Conservation (phyloP, 495 filamentous ascomycete genomes). For the Podospora sp. region DNA sequence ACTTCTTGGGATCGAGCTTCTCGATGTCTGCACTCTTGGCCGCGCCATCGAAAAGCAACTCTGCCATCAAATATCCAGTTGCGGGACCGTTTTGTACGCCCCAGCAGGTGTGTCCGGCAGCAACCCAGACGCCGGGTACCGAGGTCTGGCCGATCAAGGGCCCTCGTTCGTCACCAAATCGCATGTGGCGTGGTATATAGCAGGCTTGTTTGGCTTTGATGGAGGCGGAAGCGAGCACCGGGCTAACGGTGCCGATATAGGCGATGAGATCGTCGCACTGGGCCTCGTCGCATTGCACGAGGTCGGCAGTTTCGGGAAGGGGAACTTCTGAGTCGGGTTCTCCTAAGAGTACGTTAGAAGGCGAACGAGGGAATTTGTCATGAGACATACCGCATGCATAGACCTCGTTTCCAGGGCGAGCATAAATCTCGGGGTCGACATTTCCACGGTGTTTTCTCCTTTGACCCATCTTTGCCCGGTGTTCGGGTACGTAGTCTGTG, state of each 20-base stretch:
- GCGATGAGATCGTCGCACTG: slow-evolving; percentile 89
- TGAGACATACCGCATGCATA: slow-evolving; percentile 71
- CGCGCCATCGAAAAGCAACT: slow-evolving; percentile 79
- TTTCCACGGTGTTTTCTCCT: slow-evolving; percentile 59
- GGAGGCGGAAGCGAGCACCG: slow-evolving; percentile 73
- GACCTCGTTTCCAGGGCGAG: slow-evolving; percentile 82
- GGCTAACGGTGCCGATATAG: slow-evolving; percentile 76
- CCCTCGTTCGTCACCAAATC: slow-evolving; percentile 59
- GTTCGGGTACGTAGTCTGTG: slow-evolving; percentile 51
- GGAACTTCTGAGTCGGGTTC: slow-evolving; percentile 79
- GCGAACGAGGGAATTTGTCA: neutral
- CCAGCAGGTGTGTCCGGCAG: slow-evolving; percentile 95
- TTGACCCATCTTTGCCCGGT: slow-evolving; percentile 47
- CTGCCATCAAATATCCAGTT: slow-evolving; percentile 86
- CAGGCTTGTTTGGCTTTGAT: slow-evolving; percentile 86
- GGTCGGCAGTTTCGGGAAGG: slow-evolving; percentile 73
- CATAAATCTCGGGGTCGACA: slow-evolving; percentile 90
- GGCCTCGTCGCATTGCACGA: slow-evolving; percentile 73
- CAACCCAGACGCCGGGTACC: slow-evolving; percentile 77
- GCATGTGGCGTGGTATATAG: slow-evolving; percentile 78
- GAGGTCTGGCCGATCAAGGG: slow-evolving; percentile 79
- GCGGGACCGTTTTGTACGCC: slow-evolving; percentile 95
- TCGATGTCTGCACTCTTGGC: slow-evolving; percentile 74
- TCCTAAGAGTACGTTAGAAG: slow-evolving; percentile 44
- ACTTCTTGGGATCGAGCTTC: slow-evolving; percentile 67